Evolutionary conservation across 2,329 filamentous ascomycete species (phyloP).

Genomic region (Talaromyces sp.): DNA sequence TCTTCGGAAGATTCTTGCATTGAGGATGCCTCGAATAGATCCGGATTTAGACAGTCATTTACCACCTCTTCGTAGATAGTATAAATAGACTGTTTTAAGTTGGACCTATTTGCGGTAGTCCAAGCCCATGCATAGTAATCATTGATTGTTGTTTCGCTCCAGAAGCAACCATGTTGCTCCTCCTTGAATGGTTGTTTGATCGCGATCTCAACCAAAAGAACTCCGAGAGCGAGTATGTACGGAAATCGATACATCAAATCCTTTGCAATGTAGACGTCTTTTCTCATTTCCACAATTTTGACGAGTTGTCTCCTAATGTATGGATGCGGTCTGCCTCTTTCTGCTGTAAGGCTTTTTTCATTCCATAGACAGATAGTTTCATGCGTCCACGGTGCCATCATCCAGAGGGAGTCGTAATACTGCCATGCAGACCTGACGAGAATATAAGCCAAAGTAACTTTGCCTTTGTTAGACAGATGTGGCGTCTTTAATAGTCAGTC

Average conservation of each 20-base stretch:
- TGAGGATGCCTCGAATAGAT: not conserved
- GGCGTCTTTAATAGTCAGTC: not conserved
- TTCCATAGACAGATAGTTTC: constrained; percentile 3
- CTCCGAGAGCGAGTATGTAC: constrained; percentile 9
- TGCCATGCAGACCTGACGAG: constrained; percentile 13
- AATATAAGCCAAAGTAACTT: constrained; percentile 12
- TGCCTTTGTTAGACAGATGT: constrained; percentile 6
- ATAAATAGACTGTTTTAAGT: not conserved
- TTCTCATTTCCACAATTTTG: not conserved
- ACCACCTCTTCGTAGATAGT: constrained; percentile 6
- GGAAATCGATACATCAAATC: constrained; percentile 6
- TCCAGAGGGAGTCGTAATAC: constrained; percentile 16
- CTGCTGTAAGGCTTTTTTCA: not conserved
- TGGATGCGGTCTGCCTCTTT: not conserved
- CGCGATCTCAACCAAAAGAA: constrained; percentile 15
- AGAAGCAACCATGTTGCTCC: not conserved
- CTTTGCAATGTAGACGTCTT: not conserved
- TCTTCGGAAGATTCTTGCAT: not conserved
- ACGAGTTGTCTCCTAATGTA: constrained; percentile 6
- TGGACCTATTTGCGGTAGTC: not conserved
- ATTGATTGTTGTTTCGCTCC: constrained; percentile 7
- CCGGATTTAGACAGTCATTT: constrained; percentile 1
- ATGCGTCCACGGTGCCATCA: constrained; percentile 10
- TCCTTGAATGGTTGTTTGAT: not conserved
- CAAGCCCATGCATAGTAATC: constrained; percentile 15